These are phyloP conservation scores for apple (Malus domestica) DNA, from an alignment of 306 rosid genomes.

Conservation along the genomic window DNA sequence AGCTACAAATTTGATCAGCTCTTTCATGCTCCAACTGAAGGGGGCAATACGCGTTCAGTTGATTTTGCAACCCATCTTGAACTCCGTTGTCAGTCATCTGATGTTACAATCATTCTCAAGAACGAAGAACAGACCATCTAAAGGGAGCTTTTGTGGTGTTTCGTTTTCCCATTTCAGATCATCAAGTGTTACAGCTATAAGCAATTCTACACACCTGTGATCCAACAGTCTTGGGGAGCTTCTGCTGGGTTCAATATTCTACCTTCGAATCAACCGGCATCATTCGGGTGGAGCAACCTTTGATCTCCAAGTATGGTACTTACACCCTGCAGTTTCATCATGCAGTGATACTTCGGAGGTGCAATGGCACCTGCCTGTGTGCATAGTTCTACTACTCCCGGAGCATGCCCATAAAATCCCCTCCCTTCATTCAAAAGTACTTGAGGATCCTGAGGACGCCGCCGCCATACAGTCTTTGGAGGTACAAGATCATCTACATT, in stretches of 20 bases:
- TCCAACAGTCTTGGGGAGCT: neutral
- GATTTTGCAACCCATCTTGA: conserved; percentile 36
- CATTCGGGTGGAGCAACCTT: neutral
- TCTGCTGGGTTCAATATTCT: neutral
- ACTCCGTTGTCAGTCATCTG: conserved; percentile 26
- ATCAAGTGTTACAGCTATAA: conserved; percentile 17
- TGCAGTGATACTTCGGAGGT: conserved; percentile 55
- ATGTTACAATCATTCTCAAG: conserved; percentile 16
- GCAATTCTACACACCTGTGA: neutral
- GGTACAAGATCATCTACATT: conserved; percentile 71
- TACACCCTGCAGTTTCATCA: conserved; percentile 78
- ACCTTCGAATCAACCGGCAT: neutral
- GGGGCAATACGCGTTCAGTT: neutral
- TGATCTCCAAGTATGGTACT: conserved; percentile 22
- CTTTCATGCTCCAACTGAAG: neutral
- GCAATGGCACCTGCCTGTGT: conserved; percentile 53
- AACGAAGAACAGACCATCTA: conserved; percentile 32
- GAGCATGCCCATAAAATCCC: conserved; percentile 66
- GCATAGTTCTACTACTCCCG: conserved; percentile 75
- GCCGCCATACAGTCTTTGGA: conserved; percentile 64
- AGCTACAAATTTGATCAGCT: neutral
- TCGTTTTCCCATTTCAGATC: conserved; percentile 44
- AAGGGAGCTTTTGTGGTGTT: conserved; percentile 42
- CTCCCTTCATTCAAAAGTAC: conserved; percentile 64
- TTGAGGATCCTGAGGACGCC: conserved; percentile 71